These are phyloP conservation scores for Cucumis hystrix DNA, from an alignment of 306 rosid genomes.

Conservation along the genomic window DNA sequence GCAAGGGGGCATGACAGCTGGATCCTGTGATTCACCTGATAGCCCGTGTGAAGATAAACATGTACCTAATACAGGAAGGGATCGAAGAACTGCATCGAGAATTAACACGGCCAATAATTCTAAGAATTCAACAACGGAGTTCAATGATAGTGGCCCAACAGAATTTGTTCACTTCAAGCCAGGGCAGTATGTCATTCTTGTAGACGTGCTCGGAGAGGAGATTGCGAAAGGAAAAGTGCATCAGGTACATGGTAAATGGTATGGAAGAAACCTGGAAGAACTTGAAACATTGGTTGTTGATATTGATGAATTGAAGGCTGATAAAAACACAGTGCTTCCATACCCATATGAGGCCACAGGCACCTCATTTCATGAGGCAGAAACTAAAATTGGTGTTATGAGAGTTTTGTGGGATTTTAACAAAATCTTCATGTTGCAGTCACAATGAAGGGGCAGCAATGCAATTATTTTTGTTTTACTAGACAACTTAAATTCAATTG, in stretches of 20 bases:
- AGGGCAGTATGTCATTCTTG: constrained; percentile 43
- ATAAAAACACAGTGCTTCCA: constrained; percentile 37
- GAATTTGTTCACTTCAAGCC: constrained; percentile 36
- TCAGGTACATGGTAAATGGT: constrained; percentile 56
- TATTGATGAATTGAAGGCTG: constrained; percentile 46
- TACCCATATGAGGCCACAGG: constrained; percentile 55
- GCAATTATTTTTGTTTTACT: constrained; percentile 1
- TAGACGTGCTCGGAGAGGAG: constrained; percentile 34
- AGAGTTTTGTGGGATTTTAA: constrained; percentile 69
- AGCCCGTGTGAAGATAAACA: constrained; percentile 35
- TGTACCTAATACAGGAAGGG: constrained; percentile 26
- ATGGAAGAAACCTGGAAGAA: constrained; percentile 51
- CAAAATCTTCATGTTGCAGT: constrained; percentile 24
- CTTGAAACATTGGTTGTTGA: constrained; percentile 44
- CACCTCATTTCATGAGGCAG: constrained; percentile 59
- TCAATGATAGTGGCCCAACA: constrained; percentile 16
- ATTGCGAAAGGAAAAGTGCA: constrained; percentile 51
- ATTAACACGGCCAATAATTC: constrained; percentile 15
- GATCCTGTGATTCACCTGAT: constrained; percentile 29
- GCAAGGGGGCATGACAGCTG: constrained; percentile 30
- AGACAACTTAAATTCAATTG: neutral
- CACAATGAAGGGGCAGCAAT: constrained; percentile 4
- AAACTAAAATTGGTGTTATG: constrained; percentile 50
- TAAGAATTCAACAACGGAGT: constrained; percentile 23
- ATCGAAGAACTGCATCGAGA: constrained; percentile 22